Conservation (phyloP, 2,329 filamentous ascomycete species). For the Incumbomyces lentus region DNA sequence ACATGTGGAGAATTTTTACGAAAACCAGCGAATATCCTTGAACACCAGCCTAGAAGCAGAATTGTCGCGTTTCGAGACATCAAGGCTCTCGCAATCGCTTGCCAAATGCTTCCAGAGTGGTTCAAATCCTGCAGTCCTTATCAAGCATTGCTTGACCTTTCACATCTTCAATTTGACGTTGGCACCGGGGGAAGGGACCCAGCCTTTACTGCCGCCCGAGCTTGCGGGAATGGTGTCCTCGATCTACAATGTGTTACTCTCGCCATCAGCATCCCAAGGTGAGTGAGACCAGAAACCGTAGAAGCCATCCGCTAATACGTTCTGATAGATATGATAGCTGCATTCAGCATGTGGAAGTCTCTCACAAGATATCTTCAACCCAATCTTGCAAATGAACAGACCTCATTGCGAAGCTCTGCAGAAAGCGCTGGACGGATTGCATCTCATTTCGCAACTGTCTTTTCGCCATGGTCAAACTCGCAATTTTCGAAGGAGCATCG, state of each 20-base stretch:
- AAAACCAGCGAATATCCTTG: neutral
- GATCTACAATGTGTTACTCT: neutral
- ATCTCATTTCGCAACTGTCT: constrained; percentile 6
- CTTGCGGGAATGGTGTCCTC: neutral
- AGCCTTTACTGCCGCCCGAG: constrained; percentile 9
- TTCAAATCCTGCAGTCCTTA: constrained; percentile 9
- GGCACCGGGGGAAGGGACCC: constrained; percentile 8
- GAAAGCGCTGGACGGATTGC: neutral
- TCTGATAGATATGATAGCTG: neutral
- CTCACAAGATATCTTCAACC: constrained; percentile 21
- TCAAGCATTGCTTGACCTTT: constrained; percentile 20
- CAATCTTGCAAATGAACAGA: neutral
- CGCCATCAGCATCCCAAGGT: neutral
- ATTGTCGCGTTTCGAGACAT: constrained; percentile 18
- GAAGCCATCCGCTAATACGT: neutral
- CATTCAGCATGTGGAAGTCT: constrained; percentile 24
- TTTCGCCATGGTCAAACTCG: constrained; percentile 8
- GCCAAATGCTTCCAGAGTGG: constrained; percentile 11
- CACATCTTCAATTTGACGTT: constrained; percentile 16
- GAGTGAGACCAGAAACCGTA: constrained; percentile 8
- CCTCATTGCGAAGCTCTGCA: neutral
- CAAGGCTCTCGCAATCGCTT: constrained; percentile 14
- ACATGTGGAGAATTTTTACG: constrained; percentile 30
- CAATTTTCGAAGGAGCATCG: constrained; percentile 6
- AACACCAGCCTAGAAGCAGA: constrained; percentile 1